Percentiles rank a stretch among this genome's conserved stretches.
Conservation (phyloP, 768 basidiomycete genomes). For the Russula earlei region DNA sequence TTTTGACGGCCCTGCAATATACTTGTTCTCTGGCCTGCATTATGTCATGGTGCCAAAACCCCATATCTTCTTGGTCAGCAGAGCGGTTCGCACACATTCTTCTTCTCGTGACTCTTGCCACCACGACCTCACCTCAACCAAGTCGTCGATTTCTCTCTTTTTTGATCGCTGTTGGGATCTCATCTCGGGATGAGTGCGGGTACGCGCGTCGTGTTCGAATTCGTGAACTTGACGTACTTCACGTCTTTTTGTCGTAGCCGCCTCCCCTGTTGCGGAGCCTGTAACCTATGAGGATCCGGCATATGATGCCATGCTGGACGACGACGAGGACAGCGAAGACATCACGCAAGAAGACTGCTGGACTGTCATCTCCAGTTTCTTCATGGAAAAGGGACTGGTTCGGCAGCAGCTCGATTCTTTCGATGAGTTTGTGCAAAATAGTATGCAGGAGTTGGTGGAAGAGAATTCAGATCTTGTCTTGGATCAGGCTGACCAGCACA, state of each 20-base stretch:
- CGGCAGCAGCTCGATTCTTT: constrained; percentile 97
- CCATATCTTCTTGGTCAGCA: too few species aligned
- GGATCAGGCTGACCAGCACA: constrained; percentile 94
- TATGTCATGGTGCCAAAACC: too few species aligned
- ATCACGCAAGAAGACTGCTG: constrained; percentile 92
- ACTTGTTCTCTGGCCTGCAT: too few species aligned
- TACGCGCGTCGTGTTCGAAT: constrained; percentile 16
- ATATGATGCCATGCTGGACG: constrained; percentile 43
- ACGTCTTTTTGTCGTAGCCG: constrained; percentile 16
- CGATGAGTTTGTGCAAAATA: constrained; percentile 98
- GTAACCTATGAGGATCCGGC: constrained; percentile 46
- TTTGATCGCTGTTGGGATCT: constrained; percentile 18
- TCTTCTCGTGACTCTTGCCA: background rate
- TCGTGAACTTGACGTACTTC: constrained; percentile 4
- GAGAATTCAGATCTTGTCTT: constrained; percentile 93
- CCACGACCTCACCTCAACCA: background rate
- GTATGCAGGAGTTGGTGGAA: constrained; percentile 98
- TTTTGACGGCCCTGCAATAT: too few species aligned
- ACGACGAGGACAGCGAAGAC: constrained; percentile 55
- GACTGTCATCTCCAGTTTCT: constrained; percentile 94
- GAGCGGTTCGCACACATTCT: too few species aligned
- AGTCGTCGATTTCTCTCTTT: constrained; percentile 2
- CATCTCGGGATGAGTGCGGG: constrained; percentile 18
- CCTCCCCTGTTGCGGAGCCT: constrained; percentile 14
- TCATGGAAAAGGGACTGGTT: constrained; percentile 94